Percentiles rank a stretch among this genome's conserved stretches.
phyloP scores from a whole-genome alignment of 495 filamentous ascomycete species.

The Choiromyces venosus region DNA sequence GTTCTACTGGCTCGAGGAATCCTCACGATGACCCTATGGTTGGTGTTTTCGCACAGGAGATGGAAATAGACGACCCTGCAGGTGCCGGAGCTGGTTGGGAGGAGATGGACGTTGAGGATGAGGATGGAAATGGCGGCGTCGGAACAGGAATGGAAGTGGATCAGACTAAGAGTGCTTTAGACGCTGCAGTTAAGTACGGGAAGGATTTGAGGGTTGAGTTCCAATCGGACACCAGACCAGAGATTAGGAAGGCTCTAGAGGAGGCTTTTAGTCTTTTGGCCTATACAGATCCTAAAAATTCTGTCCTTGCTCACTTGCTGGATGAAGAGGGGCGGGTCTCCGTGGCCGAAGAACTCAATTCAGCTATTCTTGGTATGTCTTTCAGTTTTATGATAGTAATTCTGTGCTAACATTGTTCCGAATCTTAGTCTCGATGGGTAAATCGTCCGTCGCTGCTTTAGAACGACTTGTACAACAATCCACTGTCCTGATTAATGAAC shows the following conservation, averaged over 20 bases:
- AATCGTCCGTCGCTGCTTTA: conserved; percentile 78
- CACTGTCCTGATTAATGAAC: conserved; percentile 72
- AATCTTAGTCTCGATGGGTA: conserved; percentile 72
- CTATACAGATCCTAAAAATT: conserved; percentile 71
- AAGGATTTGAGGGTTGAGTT: conserved; percentile 73
- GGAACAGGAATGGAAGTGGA: conserved; percentile 49
- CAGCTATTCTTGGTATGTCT: conserved; percentile 78
- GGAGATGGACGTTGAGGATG: conserved; percentile 52
- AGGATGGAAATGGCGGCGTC: conserved; percentile 51
- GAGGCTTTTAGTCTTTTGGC: conserved; percentile 88
- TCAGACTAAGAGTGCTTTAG: conserved; percentile 42
- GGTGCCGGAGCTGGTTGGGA: conserved; percentile 47
- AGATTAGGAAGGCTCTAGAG: conserved; percentile 66
- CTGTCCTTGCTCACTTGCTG: conserved; percentile 69
- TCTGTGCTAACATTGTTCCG: conserved; percentile 27
- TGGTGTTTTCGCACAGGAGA: conserved; percentile 61
- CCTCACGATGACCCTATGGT: conserved; percentile 41
- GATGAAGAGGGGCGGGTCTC: conserved; percentile 67
- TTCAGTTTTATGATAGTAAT: conserved; percentile 9
- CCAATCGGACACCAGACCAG: conserved; percentile 58
- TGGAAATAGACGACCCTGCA: conserved; percentile 72
- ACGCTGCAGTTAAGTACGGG: conserved; percentile 73
- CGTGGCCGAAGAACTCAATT: conserved; percentile 91
- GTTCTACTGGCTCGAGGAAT: conserved; percentile 38
- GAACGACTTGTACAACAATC: conserved; percentile 86